These are phyloP conservation scores for Gomphus sp. DNA, from an alignment of 1,284 basidiomycete species.

Conservation along the genomic window DNA sequence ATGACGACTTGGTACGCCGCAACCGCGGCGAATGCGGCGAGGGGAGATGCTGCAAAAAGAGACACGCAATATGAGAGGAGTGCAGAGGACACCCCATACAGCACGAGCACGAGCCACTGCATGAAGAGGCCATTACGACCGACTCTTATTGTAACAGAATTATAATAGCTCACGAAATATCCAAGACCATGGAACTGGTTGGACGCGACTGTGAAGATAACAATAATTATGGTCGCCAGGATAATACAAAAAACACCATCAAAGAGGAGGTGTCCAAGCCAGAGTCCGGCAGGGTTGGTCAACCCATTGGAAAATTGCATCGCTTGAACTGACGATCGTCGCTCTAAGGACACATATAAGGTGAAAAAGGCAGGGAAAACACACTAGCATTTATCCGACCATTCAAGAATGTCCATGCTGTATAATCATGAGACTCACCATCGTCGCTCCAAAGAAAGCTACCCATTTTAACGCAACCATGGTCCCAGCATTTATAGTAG, in stretches of 20 bases:
- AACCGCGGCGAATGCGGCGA: conserved; percentile 65
- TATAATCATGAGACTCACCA: conserved; percentile 34
- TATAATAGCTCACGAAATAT: conserved; percentile 42
- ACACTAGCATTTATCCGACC: conserved; percentile 27
- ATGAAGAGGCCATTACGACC: neutral
- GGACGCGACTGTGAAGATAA: conserved; percentile 48
- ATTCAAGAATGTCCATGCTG: neutral
- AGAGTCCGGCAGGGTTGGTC: conserved; percentile 60
- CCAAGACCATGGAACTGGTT: conserved; percentile 67
- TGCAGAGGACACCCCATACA: conserved; percentile 62
- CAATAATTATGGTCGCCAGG: conserved; percentile 48
- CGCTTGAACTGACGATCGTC: conserved; percentile 59
- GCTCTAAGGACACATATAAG: conserved; percentile 64
- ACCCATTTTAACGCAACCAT: conserved; percentile 56
- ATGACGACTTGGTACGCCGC: conserved; percentile 72
- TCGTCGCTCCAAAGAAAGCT: conserved; percentile 56
- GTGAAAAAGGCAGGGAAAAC: conserved; percentile 76
- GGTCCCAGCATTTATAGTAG: conserved; percentile 42
- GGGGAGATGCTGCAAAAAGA: conserved; percentile 51
- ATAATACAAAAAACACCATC: conserved; percentile 55
- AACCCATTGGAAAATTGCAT: conserved; percentile 77
- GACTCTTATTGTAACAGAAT: neutral
- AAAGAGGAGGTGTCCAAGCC: conserved; percentile 73
- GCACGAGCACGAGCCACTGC: conserved; percentile 61
- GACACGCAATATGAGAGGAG: conserved; percentile 64